Evolutionary conservation across 2,329 filamentous ascomycete genomes (phyloP), one percentile per base, ranked within the genome.

Genomic region (Phaeosphaeriaceae sp.): DNA sequence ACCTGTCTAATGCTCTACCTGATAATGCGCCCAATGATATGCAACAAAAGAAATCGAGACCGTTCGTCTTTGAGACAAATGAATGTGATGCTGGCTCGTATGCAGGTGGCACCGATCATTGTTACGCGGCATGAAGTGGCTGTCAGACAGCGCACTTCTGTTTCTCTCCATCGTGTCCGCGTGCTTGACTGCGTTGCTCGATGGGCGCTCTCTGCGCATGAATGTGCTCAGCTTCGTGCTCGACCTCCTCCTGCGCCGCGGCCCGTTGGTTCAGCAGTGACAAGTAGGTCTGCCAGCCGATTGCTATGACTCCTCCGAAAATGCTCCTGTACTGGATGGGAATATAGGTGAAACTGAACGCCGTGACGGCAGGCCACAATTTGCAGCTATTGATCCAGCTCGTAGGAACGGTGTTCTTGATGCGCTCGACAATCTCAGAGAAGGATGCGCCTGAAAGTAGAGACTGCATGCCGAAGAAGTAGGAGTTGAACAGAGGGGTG

Each of bases 261-360:
- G 91, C 92, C 61, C 82, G 82, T 70, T 90, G 85, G 70, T 97
- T 97, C 71, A 97, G 78, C 77, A 88, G 91, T 67, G 89, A 92
- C 68, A 97, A 73, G 82, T 97, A 97, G 0, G 92, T 93, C 84
- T 97, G 94, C 94, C 94, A 97, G 0, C 91, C 91, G 52, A 97
- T 90, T 1, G 92, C 92, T 64, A 97, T 85, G 7, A 90, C 80
- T 1, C 91, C 77, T 40, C 90, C 88, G 67, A 97, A 95, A 17
- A 97, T 85, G 68, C 88, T 91, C 52, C 94, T 84, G 77, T 92
- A 94, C 72, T 94, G 88, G 49, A 93, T 82, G 24, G 89, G 87
- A 4, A 97, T 82, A 70, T 92, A 95, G n/a, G 90, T 88, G 72
- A 97, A 96, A 76, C 85, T 94, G 73, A 97, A 89, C 0, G 93